A percentile compares a stretch with the other conserved stretches of the same genome.
Conservation (phyloP, 495 filamentous ascomycete genomes). For the Penicillium macrosclerotiorum region DNA sequence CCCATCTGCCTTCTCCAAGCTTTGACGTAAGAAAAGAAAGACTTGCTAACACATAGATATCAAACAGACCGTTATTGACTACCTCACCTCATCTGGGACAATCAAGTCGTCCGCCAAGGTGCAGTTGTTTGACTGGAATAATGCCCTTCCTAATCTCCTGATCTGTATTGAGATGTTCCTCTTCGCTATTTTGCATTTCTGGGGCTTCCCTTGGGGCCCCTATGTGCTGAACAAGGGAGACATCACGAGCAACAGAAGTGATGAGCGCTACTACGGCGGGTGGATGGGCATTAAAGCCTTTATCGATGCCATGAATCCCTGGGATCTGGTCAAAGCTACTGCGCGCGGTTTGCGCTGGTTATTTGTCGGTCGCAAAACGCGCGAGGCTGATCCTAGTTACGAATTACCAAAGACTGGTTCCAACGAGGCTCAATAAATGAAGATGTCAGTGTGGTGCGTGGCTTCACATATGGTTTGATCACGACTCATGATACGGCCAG, state of each 20-base stretch:
- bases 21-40: neutral
- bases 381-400: conserved; percentile 43
- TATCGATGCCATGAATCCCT: conserved; percentile 66
- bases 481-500: too few species aligned
- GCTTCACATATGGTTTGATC: too few species aligned
- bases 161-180: conserved; percentile 74
- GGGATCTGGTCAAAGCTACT: conserved; percentile 74
- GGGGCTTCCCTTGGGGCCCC: conserved; percentile 62
- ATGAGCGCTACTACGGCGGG: conserved; percentile 48
- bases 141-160: conserved; percentile 68
- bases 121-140: conserved; percentile 65
- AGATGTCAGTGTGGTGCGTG: too few species aligned
- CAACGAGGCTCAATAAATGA: too few species aligned
- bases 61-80: conserved; percentile 50
- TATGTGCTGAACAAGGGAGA: conserved; percentile 34
- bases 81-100: conserved; percentile 50
- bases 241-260: neutral
- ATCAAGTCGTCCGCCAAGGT: conserved; percentile 55
- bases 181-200: conserved; percentile 67
- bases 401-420: conserved; percentile 6
- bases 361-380: conserved; percentile 58
- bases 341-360: conserved; percentile 70
- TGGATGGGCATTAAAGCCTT: conserved; percentile 56
- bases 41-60: neutral
- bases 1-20: too few species aligned